Conservation (phyloP, 2,329 filamentous ascomycete genomes). For the Graphiopsis chlorocephala region DNA sequence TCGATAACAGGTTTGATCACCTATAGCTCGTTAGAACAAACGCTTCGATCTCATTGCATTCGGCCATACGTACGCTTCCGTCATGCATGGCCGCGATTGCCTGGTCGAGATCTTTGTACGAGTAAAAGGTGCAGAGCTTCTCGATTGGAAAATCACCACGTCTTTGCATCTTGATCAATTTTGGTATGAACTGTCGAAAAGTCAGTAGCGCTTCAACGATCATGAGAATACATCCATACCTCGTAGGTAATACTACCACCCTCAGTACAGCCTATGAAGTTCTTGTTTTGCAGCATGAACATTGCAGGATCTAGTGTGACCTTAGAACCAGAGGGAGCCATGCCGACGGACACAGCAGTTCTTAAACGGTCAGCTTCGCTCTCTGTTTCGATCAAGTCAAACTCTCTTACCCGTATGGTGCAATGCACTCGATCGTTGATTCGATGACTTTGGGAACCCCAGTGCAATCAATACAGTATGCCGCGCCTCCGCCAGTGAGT, state of each 20-base stretch:
- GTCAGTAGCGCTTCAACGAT: neutral
- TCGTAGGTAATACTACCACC: slow-evolving; percentile 3
- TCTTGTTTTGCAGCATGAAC: slow-evolving; percentile 4
- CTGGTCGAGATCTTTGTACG: neutral
- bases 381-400: neutral
- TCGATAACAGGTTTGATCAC: slow-evolving; percentile 2
- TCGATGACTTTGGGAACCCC: slow-evolving; percentile 5
- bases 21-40: neutral
- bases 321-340: slow-evolving; percentile 1
- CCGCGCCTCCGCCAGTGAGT: neutral
- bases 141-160: neutral
- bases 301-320: neutral
- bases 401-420: neutral
- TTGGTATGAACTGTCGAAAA: neutral
- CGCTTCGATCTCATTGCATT: neutral
- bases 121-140: slow-evolving; percentile 3
- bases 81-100: neutral
- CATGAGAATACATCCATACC: neutral
- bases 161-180: slow-evolving; percentile 1
- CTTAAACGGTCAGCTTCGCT: neutral
- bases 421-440: neutral
- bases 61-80: neutral
- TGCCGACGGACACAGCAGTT: neutral
- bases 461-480: neutral
- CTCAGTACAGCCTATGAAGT: slow-evolving; percentile 1